phyloP scores from a whole-genome alignment of 2,329 filamentous ascomycete genomes.

The Penicillium sp. region DNA sequence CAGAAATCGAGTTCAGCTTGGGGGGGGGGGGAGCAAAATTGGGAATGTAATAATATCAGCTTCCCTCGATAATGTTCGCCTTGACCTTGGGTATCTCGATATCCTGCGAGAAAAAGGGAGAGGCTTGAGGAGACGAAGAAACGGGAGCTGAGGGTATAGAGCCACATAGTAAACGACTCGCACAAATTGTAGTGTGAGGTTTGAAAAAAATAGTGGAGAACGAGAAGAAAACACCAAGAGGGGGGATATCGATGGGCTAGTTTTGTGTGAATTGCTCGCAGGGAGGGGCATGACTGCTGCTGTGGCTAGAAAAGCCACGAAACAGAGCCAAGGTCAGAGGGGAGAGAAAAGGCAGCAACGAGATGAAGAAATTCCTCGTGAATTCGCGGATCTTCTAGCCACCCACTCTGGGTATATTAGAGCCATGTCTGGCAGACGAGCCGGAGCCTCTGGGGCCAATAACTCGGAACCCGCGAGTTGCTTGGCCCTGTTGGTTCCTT shows the following conservation, averaged over 20 bases:
- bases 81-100: neutral
- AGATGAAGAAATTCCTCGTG: neutral
- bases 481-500: neutral
- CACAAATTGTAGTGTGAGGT: slow-evolving; percentile 13
- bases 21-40: neutral
- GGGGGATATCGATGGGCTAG: slow-evolving; percentile 10
- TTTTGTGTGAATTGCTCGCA: slow-evolving; percentile 2
- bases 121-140: neutral
- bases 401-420: neutral
- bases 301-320: slow-evolving; percentile 10
- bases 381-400: neutral
- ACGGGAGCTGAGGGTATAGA: slow-evolving; percentile 16
- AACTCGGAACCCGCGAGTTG: neutral
- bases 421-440: neutral
- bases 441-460: neutral
- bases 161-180: slow-evolving; percentile 16
- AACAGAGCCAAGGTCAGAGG: slow-evolving; percentile 2
- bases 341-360: neutral
- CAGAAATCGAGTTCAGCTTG: neutral
- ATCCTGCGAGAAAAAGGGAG: neutral
- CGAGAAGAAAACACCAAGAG: slow-evolving; percentile 3
- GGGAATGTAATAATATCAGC: neutral
- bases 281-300: slow-evolving; percentile 12
- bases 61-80: neutral
- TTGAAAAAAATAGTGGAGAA: slow-evolving; percentile 17